Evolutionary conservation across 345 rosid genomes (phyloP), one percentile per base, ranked within the genome.

Genomic region (Aurinia saxatilis): DNA sequence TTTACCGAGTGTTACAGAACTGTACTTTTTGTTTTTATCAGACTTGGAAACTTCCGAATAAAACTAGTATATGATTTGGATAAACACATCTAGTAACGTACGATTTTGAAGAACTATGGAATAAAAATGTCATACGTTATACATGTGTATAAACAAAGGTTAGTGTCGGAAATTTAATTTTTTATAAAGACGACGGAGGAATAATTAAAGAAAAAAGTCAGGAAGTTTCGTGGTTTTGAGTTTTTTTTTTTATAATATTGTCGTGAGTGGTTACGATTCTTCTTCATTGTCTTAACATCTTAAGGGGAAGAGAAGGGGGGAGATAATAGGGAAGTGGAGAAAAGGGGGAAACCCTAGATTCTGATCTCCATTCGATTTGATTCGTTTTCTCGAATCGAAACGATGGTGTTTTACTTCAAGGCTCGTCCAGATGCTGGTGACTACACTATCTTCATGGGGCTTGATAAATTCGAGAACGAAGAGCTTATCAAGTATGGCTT

Each of bases 381-480:
- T 41, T 72, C 65, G 49, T 17, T 38, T 42, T 50, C 57, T 59
- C 57, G 61, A 59, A 72, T 57, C 57, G 57, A 53, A 73, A 30
- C 60, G 55, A 86, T 92, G 96, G 96, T 92, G 55, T 84, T 93
- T 68, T 90, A 87, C 95, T 93, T 93, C 87, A 87, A 90, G 66
- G 95, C 84, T 57, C 82, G 99, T 48, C 87, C 97, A 36, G 99
- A 93, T 68, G 92, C 75, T 17, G 99, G 99, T 27, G 99, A 90
- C 72, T 90, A 86, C 91, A 87, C 97, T 64, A 86, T 93, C 60
- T 90, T 93, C 82, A 93, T 93, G 99, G 97, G 99, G 23, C 82
- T 93, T 63, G 99, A 93, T 77, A 93, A 93, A 90, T 68, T 77
- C 82, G 99, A 93, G 87, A 93, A 93, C 84, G 99, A 93, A 70